Evolutionary conservation across 495 filamentous ascomycete genomes (phyloP).

Genomic region (Geopyxis carbonaria): DNA sequence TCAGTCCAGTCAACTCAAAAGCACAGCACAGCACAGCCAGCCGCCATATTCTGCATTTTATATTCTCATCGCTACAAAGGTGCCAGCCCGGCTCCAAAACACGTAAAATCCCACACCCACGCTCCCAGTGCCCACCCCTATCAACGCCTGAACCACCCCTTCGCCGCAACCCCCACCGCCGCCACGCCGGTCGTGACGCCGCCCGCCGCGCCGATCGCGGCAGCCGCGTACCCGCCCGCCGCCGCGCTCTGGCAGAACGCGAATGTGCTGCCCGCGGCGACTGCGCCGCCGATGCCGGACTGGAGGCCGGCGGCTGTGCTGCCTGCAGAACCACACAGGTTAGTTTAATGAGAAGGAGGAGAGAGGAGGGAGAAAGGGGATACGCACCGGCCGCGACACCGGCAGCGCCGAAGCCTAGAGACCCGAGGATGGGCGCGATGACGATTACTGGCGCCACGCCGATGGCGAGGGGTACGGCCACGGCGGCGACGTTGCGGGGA

Average conservation of each 20-base stretch:
- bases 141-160: no score
- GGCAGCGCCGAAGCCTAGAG: slow-evolving; percentile 5
- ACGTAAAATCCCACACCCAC: no score
- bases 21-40: no score
- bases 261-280: slow-evolving; percentile 23
- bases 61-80: no score
- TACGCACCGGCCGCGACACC: slow-evolving; percentile 11
- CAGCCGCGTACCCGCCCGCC: slow-evolving; percentile 26
- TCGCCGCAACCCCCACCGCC: no score
- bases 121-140: no score
- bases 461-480: slow-evolving; percentile 5
- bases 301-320: slow-evolving; percentile 18
- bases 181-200: background rate
- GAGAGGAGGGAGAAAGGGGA: background rate
- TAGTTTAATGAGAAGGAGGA: no score
- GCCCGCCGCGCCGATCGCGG: slow-evolving; percentile 7
- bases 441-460: slow-evolving; percentile 5
- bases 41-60: no score
- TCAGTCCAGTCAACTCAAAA: no score
- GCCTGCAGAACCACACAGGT: slow-evolving; percentile 3
- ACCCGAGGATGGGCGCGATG: slow-evolving; percentile 5
- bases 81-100: no score
- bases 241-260: slow-evolving; percentile 26
- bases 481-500: background rate
- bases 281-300: slow-evolving; percentile 18